Percentiles rank a stretch among this genome's conserved stretches.
phyloP scores from a whole-genome alignment of 805 yeast species.

The Saccharomycopsis sp. region DNA sequence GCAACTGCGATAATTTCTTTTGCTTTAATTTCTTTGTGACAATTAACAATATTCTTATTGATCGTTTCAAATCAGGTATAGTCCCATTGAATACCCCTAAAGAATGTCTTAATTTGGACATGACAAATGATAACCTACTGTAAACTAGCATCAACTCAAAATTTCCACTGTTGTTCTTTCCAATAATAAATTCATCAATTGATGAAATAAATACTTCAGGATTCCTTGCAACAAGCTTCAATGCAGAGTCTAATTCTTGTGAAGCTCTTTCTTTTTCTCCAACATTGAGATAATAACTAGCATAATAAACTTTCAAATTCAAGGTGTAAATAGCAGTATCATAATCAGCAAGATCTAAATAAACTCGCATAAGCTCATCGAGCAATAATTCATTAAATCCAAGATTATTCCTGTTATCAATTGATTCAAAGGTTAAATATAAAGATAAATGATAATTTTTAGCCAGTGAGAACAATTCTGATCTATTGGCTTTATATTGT shows the following conservation, averaged over 20 bases:
- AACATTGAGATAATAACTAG: neutral
- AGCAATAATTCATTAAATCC: neutral
- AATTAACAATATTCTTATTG: slow-evolving; percentile 7
- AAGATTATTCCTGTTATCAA: neutral
- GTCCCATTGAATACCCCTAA: slow-evolving; percentile 3
- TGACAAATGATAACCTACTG: slow-evolving; percentile 7
- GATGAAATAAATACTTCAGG: slow-evolving; percentile 2
- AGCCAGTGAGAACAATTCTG: neutral
- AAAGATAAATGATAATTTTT: neutral
- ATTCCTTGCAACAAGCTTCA: neutral
- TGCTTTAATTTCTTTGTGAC: slow-evolving; percentile 20
- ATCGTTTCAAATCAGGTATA: slow-evolving; percentile 11
- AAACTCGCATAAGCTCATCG: neutral
- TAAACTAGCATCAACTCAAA: slow-evolving; percentile 2
- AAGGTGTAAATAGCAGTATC: neutral
- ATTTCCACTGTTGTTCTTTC: neutral
- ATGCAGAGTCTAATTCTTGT: neutral
- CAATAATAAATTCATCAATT: neutral
- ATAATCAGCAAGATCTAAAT: no score
- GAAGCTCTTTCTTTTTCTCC: neutral
- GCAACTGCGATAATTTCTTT: slow-evolving; percentile 30
- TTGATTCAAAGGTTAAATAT: slow-evolving; percentile 1
- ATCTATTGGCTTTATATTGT: neutral
- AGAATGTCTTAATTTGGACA: slow-evolving; percentile 1
- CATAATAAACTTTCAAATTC: neutral